Evolutionary conservation across 164 flowering plant genomes (phyloP).

Genomic region (Kalanchoe fedtschenkoi): DNA sequence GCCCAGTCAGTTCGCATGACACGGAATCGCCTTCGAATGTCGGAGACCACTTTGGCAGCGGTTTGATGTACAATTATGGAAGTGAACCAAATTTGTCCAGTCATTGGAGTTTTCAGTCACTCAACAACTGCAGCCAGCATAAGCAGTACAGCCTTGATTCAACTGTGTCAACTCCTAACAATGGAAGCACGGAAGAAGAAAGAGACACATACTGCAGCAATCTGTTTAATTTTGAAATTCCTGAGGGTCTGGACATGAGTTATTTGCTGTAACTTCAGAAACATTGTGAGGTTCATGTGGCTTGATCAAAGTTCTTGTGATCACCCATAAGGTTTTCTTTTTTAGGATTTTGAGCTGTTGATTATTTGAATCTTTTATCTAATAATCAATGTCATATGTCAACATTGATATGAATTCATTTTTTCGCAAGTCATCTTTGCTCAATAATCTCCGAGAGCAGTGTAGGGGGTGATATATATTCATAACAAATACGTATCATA

Average conservation of each 20-base stretch:
- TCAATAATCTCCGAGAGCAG: not conserved
- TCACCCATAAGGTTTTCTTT: not conserved
- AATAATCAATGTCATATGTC: not conserved
- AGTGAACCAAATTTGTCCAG: not conserved
- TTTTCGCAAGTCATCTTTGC: not conserved
- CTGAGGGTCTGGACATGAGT: constrained; percentile 4
- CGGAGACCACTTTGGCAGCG: not conserved
- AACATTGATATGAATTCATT: too few species aligned
- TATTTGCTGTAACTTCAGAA: not conserved
- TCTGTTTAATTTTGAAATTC: constrained; percentile 2
- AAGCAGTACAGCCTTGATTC: constrained; percentile 2
- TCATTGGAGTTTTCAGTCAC: not conserved
- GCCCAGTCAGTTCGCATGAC: not conserved
- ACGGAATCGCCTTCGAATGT: not conserved
- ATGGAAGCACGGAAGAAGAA: not conserved
- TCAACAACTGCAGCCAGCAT: not conserved
- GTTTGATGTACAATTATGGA: not conserved
- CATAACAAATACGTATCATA: too few species aligned
- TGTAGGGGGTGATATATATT: not conserved
- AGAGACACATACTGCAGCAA: not conserved
- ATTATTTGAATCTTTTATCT: not conserved
- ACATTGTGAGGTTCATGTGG: too few species aligned
- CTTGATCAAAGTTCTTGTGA: too few species aligned
- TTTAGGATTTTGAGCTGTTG: not conserved
- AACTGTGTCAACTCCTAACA: not conserved